phyloP scores from a whole-genome alignment of 179 eudicot species.

The Camellia oleifera region DNA sequence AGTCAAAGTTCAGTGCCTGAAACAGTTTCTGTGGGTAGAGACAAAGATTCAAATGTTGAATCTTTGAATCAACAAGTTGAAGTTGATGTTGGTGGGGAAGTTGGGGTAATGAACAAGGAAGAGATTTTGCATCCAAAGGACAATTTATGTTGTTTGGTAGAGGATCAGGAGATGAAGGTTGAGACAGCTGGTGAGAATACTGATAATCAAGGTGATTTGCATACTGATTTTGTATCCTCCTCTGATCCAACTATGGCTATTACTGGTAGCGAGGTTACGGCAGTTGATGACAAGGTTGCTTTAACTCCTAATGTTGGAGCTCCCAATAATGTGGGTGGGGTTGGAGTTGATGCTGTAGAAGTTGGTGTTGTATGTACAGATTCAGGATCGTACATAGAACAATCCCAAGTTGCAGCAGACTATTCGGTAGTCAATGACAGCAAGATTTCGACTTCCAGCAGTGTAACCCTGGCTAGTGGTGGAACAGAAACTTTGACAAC shows the following conservation, averaged over 20 bases:
- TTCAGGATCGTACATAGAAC: not conserved
- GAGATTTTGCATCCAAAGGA: conserved; percentile 6
- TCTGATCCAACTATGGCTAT: not conserved
- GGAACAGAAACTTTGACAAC: conserved; percentile 1
- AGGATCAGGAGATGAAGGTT: conserved; percentile 3
- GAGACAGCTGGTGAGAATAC: conserved; percentile 5
- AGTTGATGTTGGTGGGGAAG: conserved; percentile 5
- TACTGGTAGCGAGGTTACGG: not conserved
- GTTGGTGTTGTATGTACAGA: not conserved
- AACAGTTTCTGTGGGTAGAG: not conserved
- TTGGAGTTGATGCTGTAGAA: conserved; percentile 2
- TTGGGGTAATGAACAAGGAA: conserved; percentile 12
- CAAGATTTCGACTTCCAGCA: not conserved
- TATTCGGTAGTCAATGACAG: not conserved
- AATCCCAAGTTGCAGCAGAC: conserved; percentile 1
- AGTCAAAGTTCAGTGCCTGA: conserved; percentile 9
- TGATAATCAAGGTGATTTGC: conserved; percentile 7
- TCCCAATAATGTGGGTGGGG: not conserved
- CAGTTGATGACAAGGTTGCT: conserved; percentile 10
- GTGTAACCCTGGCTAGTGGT: not conserved
- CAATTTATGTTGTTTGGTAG: not conserved
- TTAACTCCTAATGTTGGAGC: not conserved
- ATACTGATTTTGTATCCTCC: not conserved
- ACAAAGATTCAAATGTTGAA: conserved; percentile 15
- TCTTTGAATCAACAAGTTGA: conserved; percentile 9